A percentile compares a stretch with the other conserved stretches of the same genome.
Conservation (phyloP, 306 rosid genomes). For the Cucumis sativus region Cucumber_9930_V3 NC_026660.2:3244501-3245000, state of each 20-base stretch:
- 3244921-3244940: no score
- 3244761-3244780: not conserved
- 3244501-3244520: slow-evolving; percentile 43
- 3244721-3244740: slow-evolving; percentile 44
- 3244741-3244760: not conserved
- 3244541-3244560: slow-evolving; percentile 33
- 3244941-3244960: no score
- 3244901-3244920: no score
- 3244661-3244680: slow-evolving; percentile 31
- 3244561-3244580: slow-evolving; percentile 20
- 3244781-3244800: not conserved
- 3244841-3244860: not conserved
- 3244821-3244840: not conserved
- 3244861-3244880: no score
- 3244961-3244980: no score
- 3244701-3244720: slow-evolving; percentile 27
- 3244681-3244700: slow-evolving; percentile 20
- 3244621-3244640: slow-evolving; percentile 28
- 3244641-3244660: slow-evolving; percentile 20
- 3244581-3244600: slow-evolving; percentile 26
- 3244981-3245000: no score
- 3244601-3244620: slow-evolving; percentile 21
- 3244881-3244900: no score
- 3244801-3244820: not conserved
- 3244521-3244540: slow-evolving; percentile 34